Percentiles rank a stretch among this genome's conserved stretches.
Conservation (phyloP, 2,329 filamentous ascomycete genomes). For the Talaromyces sp. region DNA sequence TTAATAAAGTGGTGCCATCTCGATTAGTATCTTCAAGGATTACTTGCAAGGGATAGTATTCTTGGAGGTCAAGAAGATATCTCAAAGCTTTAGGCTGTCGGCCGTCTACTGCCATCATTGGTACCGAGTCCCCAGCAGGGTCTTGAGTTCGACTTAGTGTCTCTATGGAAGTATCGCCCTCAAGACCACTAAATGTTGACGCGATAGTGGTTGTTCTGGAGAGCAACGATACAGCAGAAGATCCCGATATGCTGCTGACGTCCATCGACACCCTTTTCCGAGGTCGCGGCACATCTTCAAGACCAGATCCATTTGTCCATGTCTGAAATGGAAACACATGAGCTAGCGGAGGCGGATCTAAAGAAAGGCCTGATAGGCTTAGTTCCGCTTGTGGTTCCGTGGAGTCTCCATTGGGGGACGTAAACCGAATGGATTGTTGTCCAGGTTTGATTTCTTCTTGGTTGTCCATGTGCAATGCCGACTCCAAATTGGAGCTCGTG, state of each 20-base stretch:
- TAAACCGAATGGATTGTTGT: constrained; percentile 18
- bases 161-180: constrained; percentile 82
- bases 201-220: constrained; percentile 75
- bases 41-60: constrained; percentile 67
- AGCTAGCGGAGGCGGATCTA: constrained; percentile 49
- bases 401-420: constrained; percentile 20
- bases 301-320: constrained; percentile 44
- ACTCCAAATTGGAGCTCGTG: constrained; percentile 37
- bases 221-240: constrained; percentile 76
- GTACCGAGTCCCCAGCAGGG: constrained; percentile 71
- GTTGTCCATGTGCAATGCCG: constrained; percentile 28
- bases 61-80: constrained; percentile 72
- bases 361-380: constrained; percentile 12
- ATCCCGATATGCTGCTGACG: constrained; percentile 78
- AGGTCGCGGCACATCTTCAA: constrained; percentile 46
- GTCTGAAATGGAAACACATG: constrained; percentile 92
- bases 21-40: constrained; percentile 83
- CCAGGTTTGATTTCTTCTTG: constrained; percentile 17
- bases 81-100: constrained; percentile 66
- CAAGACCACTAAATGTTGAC: constrained; percentile 67
- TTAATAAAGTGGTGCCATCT: constrained; percentile 83
- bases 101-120: constrained; percentile 79
- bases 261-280: constrained; percentile 86
- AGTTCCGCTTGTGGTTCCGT: constrained; percentile 17
- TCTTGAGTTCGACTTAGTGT: constrained; percentile 54